Evolutionary conservation across 345 rosid species (phyloP).

Genomic region (Boechera divaricarpa): DNA sequence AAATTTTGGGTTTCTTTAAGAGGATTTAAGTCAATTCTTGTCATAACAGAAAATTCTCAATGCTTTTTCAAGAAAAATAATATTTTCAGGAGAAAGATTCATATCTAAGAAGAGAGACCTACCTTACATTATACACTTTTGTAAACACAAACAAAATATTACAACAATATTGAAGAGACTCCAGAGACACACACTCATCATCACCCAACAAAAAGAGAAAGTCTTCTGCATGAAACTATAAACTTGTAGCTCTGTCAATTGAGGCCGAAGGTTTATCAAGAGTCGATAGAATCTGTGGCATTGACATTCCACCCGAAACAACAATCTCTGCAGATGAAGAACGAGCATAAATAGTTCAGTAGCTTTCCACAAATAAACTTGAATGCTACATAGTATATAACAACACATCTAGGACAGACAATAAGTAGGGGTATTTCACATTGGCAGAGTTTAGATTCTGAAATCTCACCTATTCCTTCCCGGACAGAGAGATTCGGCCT

Average conservation of each 20-base stretch:
- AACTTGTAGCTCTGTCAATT: constrained; percentile 46
- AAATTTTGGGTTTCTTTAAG: not conserved
- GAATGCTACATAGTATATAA: not conserved
- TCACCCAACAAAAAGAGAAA: constrained; percentile 25
- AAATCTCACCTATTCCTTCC: constrained; percentile 91
- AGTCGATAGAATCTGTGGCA: constrained; percentile 91
- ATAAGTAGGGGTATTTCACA: not conserved
- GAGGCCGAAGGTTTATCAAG: constrained; percentile 52
- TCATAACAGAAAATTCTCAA: constrained; percentile 9
- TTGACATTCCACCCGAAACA: constrained; percentile 98
- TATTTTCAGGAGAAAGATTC: constrained; percentile 18
- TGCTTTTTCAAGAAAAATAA: constrained; percentile 10
- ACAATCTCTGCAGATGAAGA: constrained; percentile 75
- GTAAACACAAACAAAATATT: constrained; percentile 39
- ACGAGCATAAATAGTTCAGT: not conserved
- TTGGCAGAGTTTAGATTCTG: not conserved
- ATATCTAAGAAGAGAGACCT: constrained; percentile 34
- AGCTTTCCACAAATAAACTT: not conserved
- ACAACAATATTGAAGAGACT: constrained; percentile 34
- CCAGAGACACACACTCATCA: constrained; percentile 29
- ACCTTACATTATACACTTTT: constrained; percentile 45
- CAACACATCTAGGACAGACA: not conserved
- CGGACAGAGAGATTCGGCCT: constrained; percentile 95
- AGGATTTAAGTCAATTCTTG: not conserved
- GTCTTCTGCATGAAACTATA: constrained; percentile 30